Conservation (phyloP, 495 filamentous ascomycete species). For the Penicillium parvum region DNA sequence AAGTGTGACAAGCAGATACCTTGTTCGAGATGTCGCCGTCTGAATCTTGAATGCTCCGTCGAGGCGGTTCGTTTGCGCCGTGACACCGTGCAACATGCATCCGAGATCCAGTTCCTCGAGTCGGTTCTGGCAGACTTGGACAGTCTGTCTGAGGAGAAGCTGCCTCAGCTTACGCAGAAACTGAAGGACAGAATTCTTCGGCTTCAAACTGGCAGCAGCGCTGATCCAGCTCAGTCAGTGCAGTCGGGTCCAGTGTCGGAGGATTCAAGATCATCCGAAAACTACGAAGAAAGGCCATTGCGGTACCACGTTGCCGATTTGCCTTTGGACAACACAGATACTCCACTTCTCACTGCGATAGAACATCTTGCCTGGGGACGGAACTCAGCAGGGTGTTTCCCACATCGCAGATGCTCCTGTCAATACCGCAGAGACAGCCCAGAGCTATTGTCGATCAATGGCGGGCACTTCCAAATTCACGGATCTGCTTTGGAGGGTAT, state of each 20-base stretch:
- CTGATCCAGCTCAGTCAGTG: not conserved
- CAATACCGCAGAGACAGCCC: slow-evolving; percentile 24
- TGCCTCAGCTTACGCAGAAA: slow-evolving; percentile 8
- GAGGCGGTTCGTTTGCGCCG: slow-evolving; percentile 28
- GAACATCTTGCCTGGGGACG: slow-evolving; percentile 34
- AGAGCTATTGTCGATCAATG: slow-evolving; percentile 14
- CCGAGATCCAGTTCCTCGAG: slow-evolving; percentile 28
- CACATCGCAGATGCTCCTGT: slow-evolving; percentile 25
- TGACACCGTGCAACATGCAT: slow-evolving; percentile 24
- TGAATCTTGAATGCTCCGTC: slow-evolving; percentile 27
- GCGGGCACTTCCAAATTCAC: slow-evolving; percentile 11
- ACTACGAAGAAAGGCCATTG: slow-evolving; percentile 4
- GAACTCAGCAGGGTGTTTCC: slow-evolving; percentile 30
- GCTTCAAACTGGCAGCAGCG: slow-evolving; percentile 15
- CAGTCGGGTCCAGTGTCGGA: not conserved
- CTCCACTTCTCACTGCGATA: slow-evolving; percentile 28
- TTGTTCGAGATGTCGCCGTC: slow-evolving; percentile 26
- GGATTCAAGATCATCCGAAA: slow-evolving; percentile 1
- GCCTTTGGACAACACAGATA: slow-evolving; percentile 14
- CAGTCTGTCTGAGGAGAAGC: slow-evolving; percentile 6
- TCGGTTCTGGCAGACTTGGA: slow-evolving; percentile 24
- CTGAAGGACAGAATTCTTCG: slow-evolving; percentile 21
- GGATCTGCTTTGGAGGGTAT: slow-evolving; percentile 9
- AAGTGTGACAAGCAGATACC: slow-evolving; percentile 32
- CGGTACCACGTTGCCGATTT: slow-evolving; percentile 8